phyloP scores from a whole-genome alignment of 2,329 filamentous ascomycete species.

The Fusarium haematococcum region DNA sequence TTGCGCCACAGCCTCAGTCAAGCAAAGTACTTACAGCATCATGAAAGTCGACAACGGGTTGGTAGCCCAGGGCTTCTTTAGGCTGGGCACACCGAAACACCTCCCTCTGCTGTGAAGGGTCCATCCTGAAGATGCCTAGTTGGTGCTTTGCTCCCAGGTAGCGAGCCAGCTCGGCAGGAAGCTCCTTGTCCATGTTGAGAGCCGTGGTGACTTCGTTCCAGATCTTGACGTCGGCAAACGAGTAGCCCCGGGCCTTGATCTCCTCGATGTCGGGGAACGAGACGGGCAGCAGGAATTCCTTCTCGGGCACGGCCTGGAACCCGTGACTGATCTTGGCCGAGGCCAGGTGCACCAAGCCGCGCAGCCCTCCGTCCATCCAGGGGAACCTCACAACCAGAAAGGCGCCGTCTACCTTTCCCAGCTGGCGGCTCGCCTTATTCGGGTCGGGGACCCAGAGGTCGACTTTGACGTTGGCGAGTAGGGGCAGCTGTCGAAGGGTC shows the following conservation, averaged over 20 bases:
- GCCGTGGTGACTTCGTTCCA: conserved; percentile 70
- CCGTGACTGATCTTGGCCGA: conserved; percentile 65
- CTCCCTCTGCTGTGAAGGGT: conserved; percentile 66
- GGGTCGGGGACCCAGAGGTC: conserved; percentile 78
- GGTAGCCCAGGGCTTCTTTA: conserved; percentile 69
- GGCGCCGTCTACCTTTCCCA: conserved; percentile 63
- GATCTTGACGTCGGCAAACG: conserved; percentile 70
- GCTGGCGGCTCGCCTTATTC: conserved; percentile 62
- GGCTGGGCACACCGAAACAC: conserved; percentile 71
- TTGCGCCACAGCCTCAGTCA: background rate
- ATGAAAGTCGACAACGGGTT: conserved; percentile 75
- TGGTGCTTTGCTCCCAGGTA: conserved; percentile 76
- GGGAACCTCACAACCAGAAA: conserved; percentile 78
- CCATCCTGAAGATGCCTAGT: conserved; percentile 76
- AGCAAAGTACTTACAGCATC: conserved; percentile 68
- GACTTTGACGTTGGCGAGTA: conserved; percentile 76
- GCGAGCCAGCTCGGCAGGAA: conserved; percentile 71
- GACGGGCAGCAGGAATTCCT: conserved; percentile 75
- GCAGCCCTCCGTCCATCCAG: conserved; percentile 63
- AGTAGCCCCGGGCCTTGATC: conserved; percentile 69
- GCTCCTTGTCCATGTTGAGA: conserved; percentile 68
- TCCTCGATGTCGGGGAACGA: conserved; percentile 68
- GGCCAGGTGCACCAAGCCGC: conserved; percentile 58
- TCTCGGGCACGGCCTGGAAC: conserved; percentile 64
- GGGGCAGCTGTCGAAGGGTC: conserved; percentile 76